Percentiles rank a stretch among this genome's conserved stretches.
These are phyloP conservation scores for Cenococcum geophilum DNA, from an alignment of 495 filamentous ascomycete species.

Conservation along the genomic window DNA sequence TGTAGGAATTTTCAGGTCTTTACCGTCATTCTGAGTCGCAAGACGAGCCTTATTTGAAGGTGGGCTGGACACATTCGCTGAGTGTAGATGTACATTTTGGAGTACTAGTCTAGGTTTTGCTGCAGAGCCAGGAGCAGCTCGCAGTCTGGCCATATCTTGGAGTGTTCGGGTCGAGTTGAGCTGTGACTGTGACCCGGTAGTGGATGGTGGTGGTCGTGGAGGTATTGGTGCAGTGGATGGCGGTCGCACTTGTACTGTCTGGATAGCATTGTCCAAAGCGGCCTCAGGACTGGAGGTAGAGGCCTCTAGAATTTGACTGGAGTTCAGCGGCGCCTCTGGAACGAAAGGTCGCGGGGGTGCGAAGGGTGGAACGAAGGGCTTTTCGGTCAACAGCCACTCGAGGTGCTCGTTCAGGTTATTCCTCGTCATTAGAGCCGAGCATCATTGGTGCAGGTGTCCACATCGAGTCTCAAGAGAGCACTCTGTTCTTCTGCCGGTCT, in stretches of 20 bases:
- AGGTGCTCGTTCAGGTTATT: conserved; percentile 57
- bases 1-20: neutral
- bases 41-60: neutral
- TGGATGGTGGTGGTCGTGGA: conserved; percentile 4
- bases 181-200: neutral
- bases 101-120: conserved; percentile 48
- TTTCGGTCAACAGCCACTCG: conserved; percentile 52
- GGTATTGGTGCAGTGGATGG: conserved; percentile 8
- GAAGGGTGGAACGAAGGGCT: conserved; percentile 37
- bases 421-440: conserved; percentile 53
- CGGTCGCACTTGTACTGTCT: neutral
- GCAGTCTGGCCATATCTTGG: conserved; percentile 53
- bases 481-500: neutral
- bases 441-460: conserved; percentile 14
- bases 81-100: conserved; percentile 17
- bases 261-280: conserved; percentile 14
- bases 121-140: conserved; percentile 48
- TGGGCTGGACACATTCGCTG: neutral
- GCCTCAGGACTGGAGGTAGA: conserved; percentile 2
- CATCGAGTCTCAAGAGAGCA: conserved; percentile 11
- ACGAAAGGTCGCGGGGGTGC: conserved; percentile 18
- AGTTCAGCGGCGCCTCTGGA: conserved; percentile 17
- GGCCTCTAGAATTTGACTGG: conserved; percentile 12
- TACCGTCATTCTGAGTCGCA: neutral
- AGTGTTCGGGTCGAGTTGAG: conserved; percentile 11